Percentiles rank a stretch among this genome's conserved stretches.
These are phyloP conservation scores for Fraxinus paxiana DNA, from an alignment of 305 asterid genomes.

Conservation along the genomic window DNA sequence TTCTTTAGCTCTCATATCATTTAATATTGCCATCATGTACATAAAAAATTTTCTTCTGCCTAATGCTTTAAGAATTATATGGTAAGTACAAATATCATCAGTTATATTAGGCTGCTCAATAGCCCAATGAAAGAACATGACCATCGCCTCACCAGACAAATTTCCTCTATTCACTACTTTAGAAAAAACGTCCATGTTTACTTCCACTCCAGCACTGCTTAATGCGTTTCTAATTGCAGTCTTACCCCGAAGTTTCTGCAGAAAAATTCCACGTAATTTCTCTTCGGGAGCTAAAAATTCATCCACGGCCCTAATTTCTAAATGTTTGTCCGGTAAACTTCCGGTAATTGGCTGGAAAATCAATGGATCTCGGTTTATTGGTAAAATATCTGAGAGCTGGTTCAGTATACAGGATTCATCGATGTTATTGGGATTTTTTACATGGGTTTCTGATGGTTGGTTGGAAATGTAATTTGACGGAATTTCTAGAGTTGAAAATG, in stretches of 20 bases:
- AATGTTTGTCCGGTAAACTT: slow-evolving; percentile 18
- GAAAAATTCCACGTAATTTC: slow-evolving; percentile 70
- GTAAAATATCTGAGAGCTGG: slow-evolving; percentile 64
- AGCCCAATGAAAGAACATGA: slow-evolving; percentile 67
- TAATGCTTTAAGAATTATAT: slow-evolving; percentile 55
- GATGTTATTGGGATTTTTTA: background rate
- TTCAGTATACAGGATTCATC: slow-evolving; percentile 53
- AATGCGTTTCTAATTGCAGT: slow-evolving; percentile 44
- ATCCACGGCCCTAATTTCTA: slow-evolving; percentile 34
- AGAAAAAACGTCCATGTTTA: slow-evolving; percentile 45
- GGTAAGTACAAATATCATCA: slow-evolving; percentile 26
- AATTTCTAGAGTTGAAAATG: slow-evolving; percentile 32
- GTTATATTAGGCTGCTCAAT: slow-evolving; percentile 40
- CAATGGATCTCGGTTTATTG: slow-evolving; percentile 27
- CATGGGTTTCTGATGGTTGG: slow-evolving; percentile 3
- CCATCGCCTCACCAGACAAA: slow-evolving; percentile 57
- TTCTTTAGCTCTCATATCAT: slow-evolving; percentile 45
- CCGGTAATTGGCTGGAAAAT: slow-evolving; percentile 17
- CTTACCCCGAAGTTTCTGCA: slow-evolving; percentile 54
- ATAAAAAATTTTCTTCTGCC: slow-evolving; percentile 70
- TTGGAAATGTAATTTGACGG: slow-evolving; percentile 3
- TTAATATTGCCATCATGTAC: slow-evolving; percentile 53
- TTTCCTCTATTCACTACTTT: slow-evolving; percentile 60
- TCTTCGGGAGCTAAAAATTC: slow-evolving; percentile 65
- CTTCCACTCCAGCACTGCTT: slow-evolving; percentile 41